Base-by-base conservation (phyloP, 495 filamentous ascomycete species). In the Usnea hakonensis region DNA sequence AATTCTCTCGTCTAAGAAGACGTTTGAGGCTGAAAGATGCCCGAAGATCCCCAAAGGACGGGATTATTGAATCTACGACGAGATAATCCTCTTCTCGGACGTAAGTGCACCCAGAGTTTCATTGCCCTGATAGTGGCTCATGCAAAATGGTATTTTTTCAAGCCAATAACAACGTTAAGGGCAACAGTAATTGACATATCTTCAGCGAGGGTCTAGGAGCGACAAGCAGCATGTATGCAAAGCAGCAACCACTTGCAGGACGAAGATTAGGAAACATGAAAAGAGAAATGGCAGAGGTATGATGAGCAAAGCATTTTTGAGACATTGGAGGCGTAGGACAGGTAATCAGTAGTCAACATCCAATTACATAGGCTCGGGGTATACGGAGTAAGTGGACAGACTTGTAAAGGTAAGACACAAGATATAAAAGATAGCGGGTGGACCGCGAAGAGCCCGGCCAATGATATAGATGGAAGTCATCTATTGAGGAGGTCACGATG, bases 201-300 rank as follows among this genome's bases (percentile, higher is more conserved):
- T 7, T 3, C 1, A 9, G 48, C 0, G 8, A 30, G 28, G 3
- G 48, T 8, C 17, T 32, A 19, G 32, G 48, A 7, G 48, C 9
- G 16, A 9, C 19, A 19, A 32, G n/a, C 23, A 52, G 28, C 10
- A 55, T 55, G 46, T 16, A 38, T 30, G 23, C 35, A 30, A 17
- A 36, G 38, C 9, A 54, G 52, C 17, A 41, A 33, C 32, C 40
- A 17, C 36, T 40, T 36, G 48, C 23, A 26, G 59, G 37, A 43
- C 23, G 48, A 61, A 61, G 59, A 61, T 61, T 61, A 43, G 59
- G 59, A 61, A 61, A 17, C 59, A 61, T 55, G 11, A n/a, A 40
- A 23, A 19, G 0, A 6, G n/a, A 23, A 28, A 44, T 23, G 23
- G 37, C 14, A 41, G 30, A 11, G 37, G 26, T 3, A 17, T 16